phyloP scores from a whole-genome alignment of 345 rosid genomes.

The Capsella bursapastoris region DNA sequence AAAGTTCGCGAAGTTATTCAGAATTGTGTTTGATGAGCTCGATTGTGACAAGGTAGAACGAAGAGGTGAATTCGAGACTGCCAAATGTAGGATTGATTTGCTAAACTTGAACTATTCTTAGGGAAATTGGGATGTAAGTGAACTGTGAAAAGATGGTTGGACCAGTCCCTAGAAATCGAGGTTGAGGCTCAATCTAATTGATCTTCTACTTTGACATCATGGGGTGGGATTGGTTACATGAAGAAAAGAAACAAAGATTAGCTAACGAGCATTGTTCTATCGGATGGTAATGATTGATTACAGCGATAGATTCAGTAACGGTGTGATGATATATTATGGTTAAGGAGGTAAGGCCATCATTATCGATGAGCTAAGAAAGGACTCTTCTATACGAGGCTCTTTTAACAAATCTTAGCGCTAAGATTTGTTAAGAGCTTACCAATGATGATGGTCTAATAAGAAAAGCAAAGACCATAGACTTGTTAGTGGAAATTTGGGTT shows the following conservation, averaged over 20 bases:
- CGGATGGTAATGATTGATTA: constrained; percentile 71
- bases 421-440: too few relatives aligned
- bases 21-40: background rate
- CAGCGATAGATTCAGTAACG: constrained; percentile 51
- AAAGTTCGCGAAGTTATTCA: constrained; percentile 14
- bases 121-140: constrained; percentile 37
- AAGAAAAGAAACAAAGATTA: constrained; percentile 44
- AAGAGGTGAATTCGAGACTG: background rate
- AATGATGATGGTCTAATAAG: too few relatives aligned
- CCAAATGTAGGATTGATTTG: background rate
- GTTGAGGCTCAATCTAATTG: constrained; percentile 77
- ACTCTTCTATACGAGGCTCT: too few relatives aligned
- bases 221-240: constrained; percentile 76
- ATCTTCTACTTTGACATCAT: constrained; percentile 68
- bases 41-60: background rate
- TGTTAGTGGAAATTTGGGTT: constrained; percentile 71
- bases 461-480: constrained; percentile 70
- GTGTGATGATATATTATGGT: constrained; percentile 71
- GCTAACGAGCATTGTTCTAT: constrained; percentile 78
- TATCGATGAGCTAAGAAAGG: too few relatives aligned
- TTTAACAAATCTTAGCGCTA: too few relatives aligned
- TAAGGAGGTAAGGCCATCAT: constrained; percentile 67
- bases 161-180: constrained; percentile 73
- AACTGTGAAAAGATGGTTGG: constrained; percentile 59
- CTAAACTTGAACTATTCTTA: background rate